Evolutionary conservation across 257 asterid species (phyloP).

Genomic region (Solanum raphanifolium): DNA sequence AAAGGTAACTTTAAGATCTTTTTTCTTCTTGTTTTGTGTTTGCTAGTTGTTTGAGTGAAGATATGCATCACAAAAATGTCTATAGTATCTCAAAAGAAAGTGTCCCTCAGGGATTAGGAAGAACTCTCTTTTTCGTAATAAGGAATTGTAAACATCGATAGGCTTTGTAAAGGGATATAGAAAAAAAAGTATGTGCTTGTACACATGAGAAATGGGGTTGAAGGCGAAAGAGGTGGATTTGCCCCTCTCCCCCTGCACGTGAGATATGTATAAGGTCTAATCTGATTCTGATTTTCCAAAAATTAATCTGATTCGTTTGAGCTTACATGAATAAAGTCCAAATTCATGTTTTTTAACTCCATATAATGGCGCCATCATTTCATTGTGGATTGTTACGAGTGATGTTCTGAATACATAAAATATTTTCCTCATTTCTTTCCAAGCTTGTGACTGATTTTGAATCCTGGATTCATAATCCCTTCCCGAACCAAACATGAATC

Average conservation of each 20-base stretch:
- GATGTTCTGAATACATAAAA: no score
- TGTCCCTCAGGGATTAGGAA: neutral
- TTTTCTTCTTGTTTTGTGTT: neutral
- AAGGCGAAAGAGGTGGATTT: neutral
- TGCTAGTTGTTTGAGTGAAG: neutral
- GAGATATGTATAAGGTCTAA: neutral
- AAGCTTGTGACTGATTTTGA: no score
- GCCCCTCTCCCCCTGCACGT: neutral
- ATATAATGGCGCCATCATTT: no score
- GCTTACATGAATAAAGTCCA: no score
- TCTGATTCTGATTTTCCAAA: neutral
- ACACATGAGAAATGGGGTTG: neutral
- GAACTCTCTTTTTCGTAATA: neutral
- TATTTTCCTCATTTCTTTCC: no score
- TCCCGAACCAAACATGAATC: no score
- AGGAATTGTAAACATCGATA: neutral
- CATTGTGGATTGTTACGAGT: no score
- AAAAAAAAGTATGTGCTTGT: neutral
- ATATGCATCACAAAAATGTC: neutral
- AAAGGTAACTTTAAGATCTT: no score
- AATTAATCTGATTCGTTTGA: no score
- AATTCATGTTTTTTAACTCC: no score
- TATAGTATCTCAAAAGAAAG: neutral
- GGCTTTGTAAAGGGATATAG: no score
- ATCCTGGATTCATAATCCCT: no score